These are phyloP conservation scores for Xylariaceae sp. DNA, from an alignment of 2,329 filamentous ascomycete genomes.

Conservation along the genomic window DNA sequence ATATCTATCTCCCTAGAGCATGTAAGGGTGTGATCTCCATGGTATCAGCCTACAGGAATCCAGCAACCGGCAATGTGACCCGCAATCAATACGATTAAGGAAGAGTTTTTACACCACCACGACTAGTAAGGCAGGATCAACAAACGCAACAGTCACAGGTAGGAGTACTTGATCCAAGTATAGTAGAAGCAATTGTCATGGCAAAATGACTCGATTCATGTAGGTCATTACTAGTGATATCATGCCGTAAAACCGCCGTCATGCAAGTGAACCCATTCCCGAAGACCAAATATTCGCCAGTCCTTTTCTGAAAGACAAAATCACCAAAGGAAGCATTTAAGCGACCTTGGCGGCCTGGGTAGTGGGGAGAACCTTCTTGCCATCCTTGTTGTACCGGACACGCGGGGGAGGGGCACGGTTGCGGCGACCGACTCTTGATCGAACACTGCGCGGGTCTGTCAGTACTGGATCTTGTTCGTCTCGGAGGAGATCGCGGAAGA, in stretches of 20 bases:
- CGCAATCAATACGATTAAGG: no score
- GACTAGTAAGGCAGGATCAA: no score
- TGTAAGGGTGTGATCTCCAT: no score
- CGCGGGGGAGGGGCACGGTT: constrained; percentile 98
- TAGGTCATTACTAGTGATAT: constrained; percentile 45
- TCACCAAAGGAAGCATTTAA: constrained; percentile 40
- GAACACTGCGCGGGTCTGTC: constrained; percentile 74
- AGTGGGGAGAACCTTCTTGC: constrained; percentile 98
- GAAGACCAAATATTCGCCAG: constrained; percentile 36
- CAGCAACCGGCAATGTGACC: no score
- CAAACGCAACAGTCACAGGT: no score
- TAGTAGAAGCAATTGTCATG: constrained; percentile 9
- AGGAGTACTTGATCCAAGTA: no score
- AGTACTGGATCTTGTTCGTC: constrained; percentile 43
- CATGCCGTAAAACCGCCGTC: constrained; percentile 41
- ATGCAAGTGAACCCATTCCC: constrained; percentile 42
- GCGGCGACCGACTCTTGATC: constrained; percentile 93
- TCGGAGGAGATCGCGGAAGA: constrained; percentile 34
- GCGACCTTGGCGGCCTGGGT: constrained; percentile 76
- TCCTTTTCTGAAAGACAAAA: constrained; percentile 36
- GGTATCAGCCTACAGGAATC: no score
- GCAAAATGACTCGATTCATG: constrained; percentile 42
- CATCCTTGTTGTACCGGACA: constrained; percentile 99
- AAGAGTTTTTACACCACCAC: no score
- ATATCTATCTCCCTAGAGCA: no score